These are phyloP conservation scores for Backusella morwellensis DNA, from an alignment of 192 early-diverging fungal genomes.

Conservation along the genomic window DNA sequence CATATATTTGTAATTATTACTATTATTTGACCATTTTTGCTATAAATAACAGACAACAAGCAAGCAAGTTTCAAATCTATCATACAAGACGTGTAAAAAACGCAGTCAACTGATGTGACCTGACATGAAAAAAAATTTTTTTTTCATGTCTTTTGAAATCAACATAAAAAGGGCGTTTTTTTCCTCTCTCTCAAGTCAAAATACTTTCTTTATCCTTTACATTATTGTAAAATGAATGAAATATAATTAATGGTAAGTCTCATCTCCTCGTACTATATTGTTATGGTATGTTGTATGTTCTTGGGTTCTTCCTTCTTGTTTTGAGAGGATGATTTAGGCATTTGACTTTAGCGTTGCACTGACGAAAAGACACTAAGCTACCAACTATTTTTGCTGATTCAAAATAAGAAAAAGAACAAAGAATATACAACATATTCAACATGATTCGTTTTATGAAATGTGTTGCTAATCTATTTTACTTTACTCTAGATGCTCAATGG, in stretches of 20 bases:
- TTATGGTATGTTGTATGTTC: not conserved
- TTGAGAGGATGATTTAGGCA: constrained; percentile 22
- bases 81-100: not conserved
- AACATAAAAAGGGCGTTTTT: not conserved
- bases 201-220: not conserved
- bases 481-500: not conserved
- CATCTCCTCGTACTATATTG: not conserved
- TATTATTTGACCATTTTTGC: no score
- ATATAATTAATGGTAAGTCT: not conserved
- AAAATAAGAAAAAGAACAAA: not conserved
- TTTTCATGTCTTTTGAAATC: not conserved
- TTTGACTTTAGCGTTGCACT: constrained; percentile 22
- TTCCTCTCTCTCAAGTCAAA: not conserved
- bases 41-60: no score
- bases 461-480: not conserved
- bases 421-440: not conserved
- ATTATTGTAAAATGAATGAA: not conserved
- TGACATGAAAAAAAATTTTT: not conserved
- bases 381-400: constrained; percentile 6
- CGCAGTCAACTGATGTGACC: not conserved
- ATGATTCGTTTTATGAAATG: not conserved
- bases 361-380: constrained; percentile 23
- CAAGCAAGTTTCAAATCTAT: not conserved
- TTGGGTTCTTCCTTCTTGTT: not conserved
- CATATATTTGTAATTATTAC: no score